Conservation (phyloP, 1,284 basidiomycete genomes). For the Puccinia coronata region DNA sequence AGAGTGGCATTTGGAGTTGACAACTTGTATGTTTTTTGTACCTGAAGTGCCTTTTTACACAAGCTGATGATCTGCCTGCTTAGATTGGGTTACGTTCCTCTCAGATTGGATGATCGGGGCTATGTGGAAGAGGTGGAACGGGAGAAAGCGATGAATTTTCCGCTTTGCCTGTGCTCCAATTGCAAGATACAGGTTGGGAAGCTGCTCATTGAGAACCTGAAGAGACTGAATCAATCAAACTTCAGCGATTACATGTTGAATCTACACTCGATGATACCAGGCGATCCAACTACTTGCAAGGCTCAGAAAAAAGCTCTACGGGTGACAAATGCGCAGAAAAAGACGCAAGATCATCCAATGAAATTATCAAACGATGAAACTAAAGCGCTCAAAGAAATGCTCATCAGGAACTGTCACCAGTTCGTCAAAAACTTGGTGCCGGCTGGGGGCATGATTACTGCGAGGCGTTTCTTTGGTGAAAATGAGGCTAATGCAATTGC, state of each 20-base stretch:
- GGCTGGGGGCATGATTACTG: not conserved
- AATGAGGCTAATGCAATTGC: not conserved
- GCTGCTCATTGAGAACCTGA: not conserved
- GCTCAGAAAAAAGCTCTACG: too few species aligned
- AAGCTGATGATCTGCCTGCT: not conserved
- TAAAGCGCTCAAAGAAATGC: not conserved
- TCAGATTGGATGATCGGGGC: not conserved
- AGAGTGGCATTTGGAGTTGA: not conserved
- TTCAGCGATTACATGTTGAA: not conserved
- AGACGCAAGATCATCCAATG: not conserved
- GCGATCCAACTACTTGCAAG: too few species aligned
- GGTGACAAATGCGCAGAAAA: not conserved
- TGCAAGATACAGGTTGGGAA: not conserved
- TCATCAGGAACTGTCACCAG: not conserved
- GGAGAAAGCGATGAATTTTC: not conserved
- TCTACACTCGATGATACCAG: not conserved
- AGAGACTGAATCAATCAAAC: not conserved
- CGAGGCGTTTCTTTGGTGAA: not conserved
- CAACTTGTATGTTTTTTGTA: not conserved
- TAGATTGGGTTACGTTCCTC: conserved; percentile 19
- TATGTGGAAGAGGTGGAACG: conserved; percentile 2
- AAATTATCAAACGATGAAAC: not conserved
- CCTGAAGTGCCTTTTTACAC: not conserved
- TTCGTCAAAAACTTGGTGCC: not conserved
- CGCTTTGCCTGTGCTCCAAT: conserved; percentile 22